Conservation (phyloP, 1,284 basidiomycete genomes). For the Lentinula novae-zelandiae region DNA sequence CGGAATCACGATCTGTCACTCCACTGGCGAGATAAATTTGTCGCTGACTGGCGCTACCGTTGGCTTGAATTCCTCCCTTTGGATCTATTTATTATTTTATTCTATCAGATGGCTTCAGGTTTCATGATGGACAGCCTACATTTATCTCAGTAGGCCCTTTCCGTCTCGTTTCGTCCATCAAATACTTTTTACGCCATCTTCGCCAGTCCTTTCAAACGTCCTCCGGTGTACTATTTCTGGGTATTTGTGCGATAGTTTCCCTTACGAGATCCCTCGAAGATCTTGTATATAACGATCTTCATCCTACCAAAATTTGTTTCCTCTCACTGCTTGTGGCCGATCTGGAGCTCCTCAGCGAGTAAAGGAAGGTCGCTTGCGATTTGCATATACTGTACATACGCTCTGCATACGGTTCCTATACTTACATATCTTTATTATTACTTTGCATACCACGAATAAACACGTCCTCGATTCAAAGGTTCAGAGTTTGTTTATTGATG, state of each 20-base stretch:
- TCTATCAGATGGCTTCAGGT: background rate
- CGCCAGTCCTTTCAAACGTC: background rate
- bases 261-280: background rate
- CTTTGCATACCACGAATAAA: background rate
- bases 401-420: background rate
- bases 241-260: background rate
- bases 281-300: background rate
- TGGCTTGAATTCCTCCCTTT: background rate
- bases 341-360: too few species aligned
- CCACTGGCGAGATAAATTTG: background rate
- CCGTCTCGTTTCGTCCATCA: background rate
- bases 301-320: background rate
- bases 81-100: background rate
- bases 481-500: too few species aligned
- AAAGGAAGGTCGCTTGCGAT: background rate
- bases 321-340: background rate
- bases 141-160: background rate
- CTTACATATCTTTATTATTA: background rate
- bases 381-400: background rate
- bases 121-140: background rate
- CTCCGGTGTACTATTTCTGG: background rate
- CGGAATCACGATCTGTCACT: conserved; percentile 1
- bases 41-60: background rate
- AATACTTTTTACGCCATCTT: background rate
- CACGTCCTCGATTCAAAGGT: too few species aligned